Evolutionary conservation across 805 yeast genomes (phyloP).

Genomic region (Ogataea philodendri): DNA sequence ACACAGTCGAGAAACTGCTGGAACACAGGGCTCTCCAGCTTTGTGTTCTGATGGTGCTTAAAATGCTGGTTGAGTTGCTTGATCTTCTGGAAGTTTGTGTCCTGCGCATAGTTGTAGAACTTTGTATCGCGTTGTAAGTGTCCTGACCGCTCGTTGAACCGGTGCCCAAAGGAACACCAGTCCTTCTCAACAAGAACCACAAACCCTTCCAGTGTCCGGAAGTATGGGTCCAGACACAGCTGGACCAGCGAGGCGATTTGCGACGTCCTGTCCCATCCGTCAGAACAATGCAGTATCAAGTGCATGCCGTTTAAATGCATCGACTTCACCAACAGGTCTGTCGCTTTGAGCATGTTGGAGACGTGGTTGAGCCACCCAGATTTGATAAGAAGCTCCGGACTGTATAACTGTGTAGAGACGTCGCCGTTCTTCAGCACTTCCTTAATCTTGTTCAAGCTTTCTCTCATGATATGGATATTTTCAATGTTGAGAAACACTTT

Average conservation of each 20-base stretch:
- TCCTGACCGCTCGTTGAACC: conserved; percentile 80
- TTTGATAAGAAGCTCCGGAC: conserved; percentile 55
- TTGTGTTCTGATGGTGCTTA: conserved; percentile 47
- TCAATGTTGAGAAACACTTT: conserved; percentile 87
- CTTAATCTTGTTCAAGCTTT: conserved; percentile 63
- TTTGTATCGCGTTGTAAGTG: conserved; percentile 58
- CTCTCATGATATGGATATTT: conserved; percentile 93
- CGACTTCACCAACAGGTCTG: conserved; percentile 77
- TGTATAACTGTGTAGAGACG: conserved; percentile 43
- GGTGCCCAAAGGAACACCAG: conserved; percentile 93
- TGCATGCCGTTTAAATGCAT: conserved; percentile 80
- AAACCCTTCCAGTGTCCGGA: conserved; percentile 84
- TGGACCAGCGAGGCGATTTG: conserved; percentile 84
- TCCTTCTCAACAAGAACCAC: conserved; percentile 85
- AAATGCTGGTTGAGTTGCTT: conserved; percentile 50
- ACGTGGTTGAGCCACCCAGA: conserved; percentile 81
- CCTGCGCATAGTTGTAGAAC: conserved; percentile 43
- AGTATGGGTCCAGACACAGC: conserved; percentile 86
- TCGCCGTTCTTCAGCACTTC: conserved; percentile 69
- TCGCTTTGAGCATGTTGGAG: conserved; percentile 65
- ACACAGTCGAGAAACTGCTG: conserved; percentile 92
- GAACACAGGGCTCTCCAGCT: conserved; percentile 83
- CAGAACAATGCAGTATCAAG: conserved; percentile 88
- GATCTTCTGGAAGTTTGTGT: conserved; percentile 37
- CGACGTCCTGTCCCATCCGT: conserved; percentile 98